phyloP scores from a whole-genome alignment of 2,329 filamentous ascomycete genomes.

The Rachicladosporium sp. region DNA sequence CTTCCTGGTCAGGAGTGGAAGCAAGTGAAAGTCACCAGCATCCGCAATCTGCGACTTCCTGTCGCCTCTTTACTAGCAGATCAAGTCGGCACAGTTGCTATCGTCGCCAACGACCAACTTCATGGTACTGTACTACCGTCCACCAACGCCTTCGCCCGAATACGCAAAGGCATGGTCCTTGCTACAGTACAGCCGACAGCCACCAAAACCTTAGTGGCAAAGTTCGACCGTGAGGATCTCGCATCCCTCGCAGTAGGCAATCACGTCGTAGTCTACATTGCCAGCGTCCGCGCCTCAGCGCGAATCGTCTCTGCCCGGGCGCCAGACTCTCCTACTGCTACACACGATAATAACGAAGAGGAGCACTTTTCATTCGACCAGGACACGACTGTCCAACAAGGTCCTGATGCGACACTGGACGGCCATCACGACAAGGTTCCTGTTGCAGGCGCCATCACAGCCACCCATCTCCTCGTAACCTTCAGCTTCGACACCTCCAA shows the following conservation, averaged over 20 bases:
- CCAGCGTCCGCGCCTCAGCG: slow-evolving; percentile 72
- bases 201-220: slow-evolving; percentile 42
- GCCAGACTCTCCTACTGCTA: slow-evolving; percentile 25
- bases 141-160: slow-evolving; percentile 22
- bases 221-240: slow-evolving; percentile 53
- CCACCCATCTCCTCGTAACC: slow-evolving; percentile 38
- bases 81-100: slow-evolving; percentile 80
- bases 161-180: slow-evolving; percentile 74
- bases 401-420: neutral
- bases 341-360: neutral
- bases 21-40: slow-evolving; percentile 65
- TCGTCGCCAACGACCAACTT: slow-evolving; percentile 42
- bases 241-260: slow-evolving; percentile 53
- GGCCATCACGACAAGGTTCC: slow-evolving; percentile 7
- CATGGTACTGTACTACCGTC: slow-evolving; percentile 15
- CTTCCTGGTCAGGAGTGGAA: slow-evolving; percentile 55
- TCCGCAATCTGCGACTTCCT: slow-evolving; percentile 76
- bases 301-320: slow-evolving; percentile 45
- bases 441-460: slow-evolving; percentile 14
- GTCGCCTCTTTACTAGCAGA: slow-evolving; percentile 63
- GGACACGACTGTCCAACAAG: slow-evolving; percentile 9
- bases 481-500: slow-evolving; percentile 57
- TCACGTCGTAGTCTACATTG: slow-evolving; percentile 71
- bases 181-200: slow-evolving; percentile 46
- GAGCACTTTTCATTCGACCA: slow-evolving; percentile 16